These are phyloP conservation scores for Aspergillus affinis DNA, from an alignment of 495 filamentous ascomycete genomes.

Conservation along the genomic window DNA sequence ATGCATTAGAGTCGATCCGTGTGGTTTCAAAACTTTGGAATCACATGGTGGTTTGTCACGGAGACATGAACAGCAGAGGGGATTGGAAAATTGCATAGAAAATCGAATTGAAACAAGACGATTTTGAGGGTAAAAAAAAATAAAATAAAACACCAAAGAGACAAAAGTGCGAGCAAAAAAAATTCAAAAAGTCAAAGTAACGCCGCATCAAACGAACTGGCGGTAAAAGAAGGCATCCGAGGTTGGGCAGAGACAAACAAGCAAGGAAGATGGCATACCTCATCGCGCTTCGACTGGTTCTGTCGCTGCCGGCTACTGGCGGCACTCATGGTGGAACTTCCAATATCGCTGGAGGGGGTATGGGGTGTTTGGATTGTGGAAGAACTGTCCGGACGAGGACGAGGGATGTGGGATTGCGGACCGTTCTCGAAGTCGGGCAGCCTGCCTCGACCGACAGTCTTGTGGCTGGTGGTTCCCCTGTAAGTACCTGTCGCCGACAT, in stretches of 20 bases:
- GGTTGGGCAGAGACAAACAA: background rate
- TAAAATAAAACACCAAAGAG: background rate
- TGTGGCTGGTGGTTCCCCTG: slow-evolving; percentile 44
- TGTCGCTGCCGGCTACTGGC: slow-evolving; percentile 79
- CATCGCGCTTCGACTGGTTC: slow-evolving; percentile 96
- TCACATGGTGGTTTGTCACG: background rate
- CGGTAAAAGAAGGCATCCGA: slow-evolving; percentile 3
- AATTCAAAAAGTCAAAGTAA: background rate
- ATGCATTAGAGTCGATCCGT: slow-evolving; percentile 3
- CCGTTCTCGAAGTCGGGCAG: slow-evolving; percentile 63
- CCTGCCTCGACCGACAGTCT: slow-evolving; percentile 59
- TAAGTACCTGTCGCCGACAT: slow-evolving; percentile 63
- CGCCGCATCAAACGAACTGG: background rate
- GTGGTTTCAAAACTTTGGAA: slow-evolving; percentile 1
- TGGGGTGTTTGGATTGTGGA: slow-evolving; percentile 59
- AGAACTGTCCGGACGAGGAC: slow-evolving; percentile 71
- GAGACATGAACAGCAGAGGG: background rate
- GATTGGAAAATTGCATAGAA: background rate
- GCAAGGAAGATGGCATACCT: slow-evolving; percentile 62
- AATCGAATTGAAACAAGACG: background rate
- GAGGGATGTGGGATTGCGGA: slow-evolving; percentile 75
- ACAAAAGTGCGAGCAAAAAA: background rate
- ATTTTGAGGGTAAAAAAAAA: background rate
- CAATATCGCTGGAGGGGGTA: slow-evolving; percentile 59
- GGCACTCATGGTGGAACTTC: slow-evolving; percentile 62